A percentile compares a stretch with the other conserved stretches of the same genome.
Conservation (phyloP, 208 protist species). For the Leishmania martiniquensis region DNA sequence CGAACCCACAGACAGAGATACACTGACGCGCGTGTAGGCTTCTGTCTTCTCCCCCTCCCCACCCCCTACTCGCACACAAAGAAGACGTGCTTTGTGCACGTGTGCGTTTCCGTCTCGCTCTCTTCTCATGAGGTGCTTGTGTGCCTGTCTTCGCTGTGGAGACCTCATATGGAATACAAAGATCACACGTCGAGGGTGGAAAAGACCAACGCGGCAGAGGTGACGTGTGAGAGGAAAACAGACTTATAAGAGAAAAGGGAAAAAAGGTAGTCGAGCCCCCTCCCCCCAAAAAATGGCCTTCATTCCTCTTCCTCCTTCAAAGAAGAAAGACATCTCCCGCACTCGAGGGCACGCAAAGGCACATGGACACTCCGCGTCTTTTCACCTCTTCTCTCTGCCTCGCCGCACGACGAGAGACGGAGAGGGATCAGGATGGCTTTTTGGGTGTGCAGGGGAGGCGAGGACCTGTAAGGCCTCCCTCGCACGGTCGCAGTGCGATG, state of each 20-base stretch:
- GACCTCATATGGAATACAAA: background rate
- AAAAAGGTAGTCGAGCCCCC: too few species aligned
- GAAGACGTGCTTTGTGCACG: background rate
- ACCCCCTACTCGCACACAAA: background rate
- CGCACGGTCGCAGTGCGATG: background rate
- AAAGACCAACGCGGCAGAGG: background rate
- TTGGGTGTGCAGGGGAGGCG: background rate
- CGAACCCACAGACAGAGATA: background rate
- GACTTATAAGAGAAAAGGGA: background rate
- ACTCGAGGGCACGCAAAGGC: background rate
- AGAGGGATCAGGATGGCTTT: background rate
- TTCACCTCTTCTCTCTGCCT: background rate
- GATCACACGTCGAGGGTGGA: background rate
- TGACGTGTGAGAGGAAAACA: background rate
- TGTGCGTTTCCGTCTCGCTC: background rate
- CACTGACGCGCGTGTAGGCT: background rate
- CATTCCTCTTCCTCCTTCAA: too few species aligned
- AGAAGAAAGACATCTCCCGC: background rate
- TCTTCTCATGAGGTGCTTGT: background rate
- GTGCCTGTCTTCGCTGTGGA: background rate
- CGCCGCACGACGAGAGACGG: background rate
- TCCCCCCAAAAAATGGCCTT: too few species aligned
- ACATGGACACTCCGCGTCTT: background rate
- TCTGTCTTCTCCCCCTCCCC: background rate
- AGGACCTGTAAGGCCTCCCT: background rate